These are phyloP conservation scores for Aaosphaeria pasadenensis DNA, from an alignment of 2,329 filamentous ascomycete genomes.

Conservation along the genomic window DNA sequence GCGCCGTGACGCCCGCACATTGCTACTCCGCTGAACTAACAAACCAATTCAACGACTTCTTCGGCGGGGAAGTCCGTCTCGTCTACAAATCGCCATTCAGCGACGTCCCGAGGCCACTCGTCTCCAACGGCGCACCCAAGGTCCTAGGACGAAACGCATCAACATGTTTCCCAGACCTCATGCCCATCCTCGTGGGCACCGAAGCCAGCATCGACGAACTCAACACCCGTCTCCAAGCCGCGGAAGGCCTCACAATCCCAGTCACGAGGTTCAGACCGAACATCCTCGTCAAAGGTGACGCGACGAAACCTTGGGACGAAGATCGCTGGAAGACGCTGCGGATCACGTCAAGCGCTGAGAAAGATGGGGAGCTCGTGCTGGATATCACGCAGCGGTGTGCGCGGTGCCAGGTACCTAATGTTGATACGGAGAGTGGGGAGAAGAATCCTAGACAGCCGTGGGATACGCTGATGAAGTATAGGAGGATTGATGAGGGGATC, in stretches of 20 bases:
- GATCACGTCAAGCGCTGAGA: constrained; percentile 26
- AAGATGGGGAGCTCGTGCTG: constrained; percentile 25
- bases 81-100: constrained; percentile 58
- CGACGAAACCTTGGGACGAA: constrained; percentile 57
- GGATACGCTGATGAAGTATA: constrained; percentile 60
- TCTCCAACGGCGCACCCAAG: constrained; percentile 54
- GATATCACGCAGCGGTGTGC: constrained; percentile 60
- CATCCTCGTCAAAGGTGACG: constrained; percentile 54
- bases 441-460: constrained; percentile 60
- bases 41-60: constrained; percentile 53
- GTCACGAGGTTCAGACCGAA: constrained; percentile 58
- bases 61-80: constrained; percentile 54
- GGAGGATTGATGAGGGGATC: constrained; percentile 58
- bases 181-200: constrained; percentile 55
- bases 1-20: constrained; percentile 55
- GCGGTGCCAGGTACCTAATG: constrained; percentile 62
- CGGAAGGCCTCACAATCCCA: constrained; percentile 54
- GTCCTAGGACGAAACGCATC: constrained; percentile 53
- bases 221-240: constrained; percentile 48
- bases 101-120: constrained; percentile 49
- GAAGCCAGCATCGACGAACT: constrained; percentile 57
- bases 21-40: constrained; percentile 54
- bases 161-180: constrained; percentile 60
- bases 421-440: constrained; percentile 60
- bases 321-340: constrained; percentile 61